phyloP scores from a whole-genome alignment of 305 asterid genomes.

The Fraxinus baroniana region DNA sequence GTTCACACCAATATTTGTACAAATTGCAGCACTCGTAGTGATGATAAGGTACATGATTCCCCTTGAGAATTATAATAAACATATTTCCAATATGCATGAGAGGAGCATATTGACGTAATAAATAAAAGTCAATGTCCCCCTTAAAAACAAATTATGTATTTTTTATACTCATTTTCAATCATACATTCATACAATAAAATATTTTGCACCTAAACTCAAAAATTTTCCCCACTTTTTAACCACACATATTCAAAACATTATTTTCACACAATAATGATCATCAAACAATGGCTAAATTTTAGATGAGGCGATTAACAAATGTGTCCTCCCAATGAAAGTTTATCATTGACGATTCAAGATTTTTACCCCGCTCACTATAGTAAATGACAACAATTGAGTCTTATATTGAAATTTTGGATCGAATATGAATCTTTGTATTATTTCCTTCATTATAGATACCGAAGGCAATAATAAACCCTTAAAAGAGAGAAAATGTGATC shows the following conservation, averaged over 20 bases:
- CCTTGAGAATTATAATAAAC: neutral
- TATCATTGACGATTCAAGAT: too few species aligned
- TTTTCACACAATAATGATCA: too few species aligned
- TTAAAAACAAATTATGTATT: too few species aligned
- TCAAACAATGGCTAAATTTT: too few species aligned
- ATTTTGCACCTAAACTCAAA: too few species aligned
- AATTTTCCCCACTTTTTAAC: too few species aligned
- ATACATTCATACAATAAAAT: too few species aligned
- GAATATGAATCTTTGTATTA: neutral
- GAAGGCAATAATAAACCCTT: neutral
- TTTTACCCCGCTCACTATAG: too few species aligned
- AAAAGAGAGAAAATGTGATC: neutral
- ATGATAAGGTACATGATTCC: neutral
- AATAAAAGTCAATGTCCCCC: too few species aligned
- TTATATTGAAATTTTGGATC: neutral
- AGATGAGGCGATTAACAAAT: neutral
- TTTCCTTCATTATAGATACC: neutral
- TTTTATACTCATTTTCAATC: too few species aligned
- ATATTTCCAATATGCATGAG: neutral
- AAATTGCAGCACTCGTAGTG: neutral
- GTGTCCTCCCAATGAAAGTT: too few species aligned
- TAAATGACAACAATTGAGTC: neutral
- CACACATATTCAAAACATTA: too few species aligned
- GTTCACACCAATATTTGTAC: neutral
- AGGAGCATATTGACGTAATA: neutral